Percentiles rank a stretch among this genome's conserved stretches.
Conservation (phyloP, 2,329 filamentous ascomycete species). For the Aspergillus viridinutans region DNA sequence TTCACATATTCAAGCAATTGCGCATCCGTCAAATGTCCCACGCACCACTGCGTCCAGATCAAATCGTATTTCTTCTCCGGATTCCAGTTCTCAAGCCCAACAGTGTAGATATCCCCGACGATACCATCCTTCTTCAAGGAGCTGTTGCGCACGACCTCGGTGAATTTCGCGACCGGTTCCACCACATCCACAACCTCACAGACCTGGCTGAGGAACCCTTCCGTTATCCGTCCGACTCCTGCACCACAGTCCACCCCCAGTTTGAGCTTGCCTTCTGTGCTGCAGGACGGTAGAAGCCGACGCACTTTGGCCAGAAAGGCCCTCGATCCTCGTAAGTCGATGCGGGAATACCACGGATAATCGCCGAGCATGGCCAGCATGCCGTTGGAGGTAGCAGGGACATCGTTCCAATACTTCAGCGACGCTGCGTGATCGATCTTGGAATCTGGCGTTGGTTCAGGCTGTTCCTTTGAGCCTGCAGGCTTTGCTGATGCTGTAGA, state of each 20-base stretch:
- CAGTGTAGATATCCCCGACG: conserved; percentile 63
- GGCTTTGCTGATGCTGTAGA: neutral
- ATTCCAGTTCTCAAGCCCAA: conserved; percentile 71
- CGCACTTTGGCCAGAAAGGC: conserved; percentile 65
- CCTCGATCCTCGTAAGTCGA: conserved; percentile 65
- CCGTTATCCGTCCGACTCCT: conserved; percentile 78
- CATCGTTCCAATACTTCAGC: conserved; percentile 33
- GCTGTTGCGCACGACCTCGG: conserved; percentile 51
- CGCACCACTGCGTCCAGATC: conserved; percentile 89
- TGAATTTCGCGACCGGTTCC: conserved; percentile 81
- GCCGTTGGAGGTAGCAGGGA: conserved; percentile 52
- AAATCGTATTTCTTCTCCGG: conserved; percentile 62
- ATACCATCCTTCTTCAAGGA: conserved; percentile 41
- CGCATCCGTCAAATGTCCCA: conserved; percentile 72
- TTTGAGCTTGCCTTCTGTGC: conserved; percentile 13
- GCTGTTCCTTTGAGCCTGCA: neutral
- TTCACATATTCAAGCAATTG: conserved; percentile 66
- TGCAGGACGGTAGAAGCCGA: conserved; percentile 17
- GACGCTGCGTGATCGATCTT: conserved; percentile 34
- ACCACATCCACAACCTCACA: conserved; percentile 74
- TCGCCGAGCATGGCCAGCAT: conserved; percentile 58
- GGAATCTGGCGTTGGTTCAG: conserved; percentile 5
- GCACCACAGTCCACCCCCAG: conserved; percentile 59
- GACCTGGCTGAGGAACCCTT: conserved; percentile 67
- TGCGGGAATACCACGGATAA: conserved; percentile 61